Percentiles rank a stretch among this genome's conserved stretches.
Conservation (phyloP, 2,329 filamentous ascomycete genomes). For the Cordyceps cateniannulata region DNA sequence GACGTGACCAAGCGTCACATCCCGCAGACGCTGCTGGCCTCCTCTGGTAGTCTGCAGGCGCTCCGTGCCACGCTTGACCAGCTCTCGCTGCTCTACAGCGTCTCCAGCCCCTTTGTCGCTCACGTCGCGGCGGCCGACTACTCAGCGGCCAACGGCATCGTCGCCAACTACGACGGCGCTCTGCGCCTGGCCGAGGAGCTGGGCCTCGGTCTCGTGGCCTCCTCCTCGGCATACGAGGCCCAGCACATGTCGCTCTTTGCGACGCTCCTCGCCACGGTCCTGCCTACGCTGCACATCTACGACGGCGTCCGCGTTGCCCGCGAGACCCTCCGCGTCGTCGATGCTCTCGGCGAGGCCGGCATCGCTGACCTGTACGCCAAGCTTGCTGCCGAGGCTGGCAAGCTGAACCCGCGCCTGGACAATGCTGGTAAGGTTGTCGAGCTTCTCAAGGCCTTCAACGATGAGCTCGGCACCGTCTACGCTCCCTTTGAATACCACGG, state of each 20-base stretch:
- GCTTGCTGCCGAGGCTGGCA: slow-evolving; percentile 54
- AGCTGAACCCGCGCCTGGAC: slow-evolving; percentile 63
- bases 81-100: slow-evolving; percentile 81
- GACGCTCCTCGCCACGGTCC: slow-evolving; percentile 68
- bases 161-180: slow-evolving; percentile 79
- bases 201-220: slow-evolving; percentile 78
- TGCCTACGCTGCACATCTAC: slow-evolving; percentile 83
- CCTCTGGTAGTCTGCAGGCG: slow-evolving; percentile 72
- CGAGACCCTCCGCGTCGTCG: slow-evolving; percentile 76
- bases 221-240: slow-evolving; percentile 79
- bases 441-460: slow-evolving; percentile 71
- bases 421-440: slow-evolving; percentile 65
- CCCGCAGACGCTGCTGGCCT: slow-evolving; percentile 84
- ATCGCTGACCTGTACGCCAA: slow-evolving; percentile 63
- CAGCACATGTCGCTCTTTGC: slow-evolving; percentile 95
- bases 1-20: slow-evolving; percentile 85
- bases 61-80: slow-evolving; percentile 84
- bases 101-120: slow-evolving; percentile 87
- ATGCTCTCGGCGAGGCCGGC: slow-evolving; percentile 67
- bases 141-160: slow-evolving; percentile 58
- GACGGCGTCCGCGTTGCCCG: slow-evolving; percentile 78
- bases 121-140: slow-evolving; percentile 93
- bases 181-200: slow-evolving; percentile 82
- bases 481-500: slow-evolving; percentile 91
- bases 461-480: slow-evolving; percentile 89